phyloP scores from a whole-genome alignment of 495 filamentous ascomycete genomes.

The Podospora pseudoanserina region DNA sequence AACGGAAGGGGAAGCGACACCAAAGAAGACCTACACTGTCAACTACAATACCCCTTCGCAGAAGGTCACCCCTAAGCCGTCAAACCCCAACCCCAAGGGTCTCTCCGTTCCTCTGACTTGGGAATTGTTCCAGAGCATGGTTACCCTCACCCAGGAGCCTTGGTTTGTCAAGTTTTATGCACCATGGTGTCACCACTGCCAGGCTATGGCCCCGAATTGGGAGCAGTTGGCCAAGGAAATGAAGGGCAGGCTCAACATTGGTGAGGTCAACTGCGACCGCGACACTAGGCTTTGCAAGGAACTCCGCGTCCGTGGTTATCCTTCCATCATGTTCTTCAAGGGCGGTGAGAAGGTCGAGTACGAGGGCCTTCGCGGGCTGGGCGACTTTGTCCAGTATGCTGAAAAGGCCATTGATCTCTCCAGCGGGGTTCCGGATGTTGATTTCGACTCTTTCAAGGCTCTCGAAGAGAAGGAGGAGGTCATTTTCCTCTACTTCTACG shows the following conservation, averaged over 20 bases:
- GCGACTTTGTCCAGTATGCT: constrained; percentile 81
- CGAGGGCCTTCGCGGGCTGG: constrained; percentile 84
- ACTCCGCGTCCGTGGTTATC: constrained; percentile 70
- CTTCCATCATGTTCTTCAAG: constrained; percentile 89
- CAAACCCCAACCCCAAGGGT: constrained; percentile 69
- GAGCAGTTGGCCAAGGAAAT: constrained; percentile 83
- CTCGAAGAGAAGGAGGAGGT: constrained; percentile 93
- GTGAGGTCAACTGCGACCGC: constrained; percentile 91
- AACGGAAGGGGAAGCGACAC: constrained; percentile 5
- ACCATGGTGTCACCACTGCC: constrained; percentile 94
- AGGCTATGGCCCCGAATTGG: constrained; percentile 89
- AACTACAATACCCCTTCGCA: neutral
- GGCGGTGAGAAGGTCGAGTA: constrained; percentile 91
- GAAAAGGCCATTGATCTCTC: constrained; percentile 79
- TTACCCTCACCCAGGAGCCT: constrained; percentile 82
- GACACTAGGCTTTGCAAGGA: constrained; percentile 88
- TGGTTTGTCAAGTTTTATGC: constrained; percentile 99
- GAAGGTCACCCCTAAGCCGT: constrained; percentile 34
- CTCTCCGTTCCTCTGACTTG: constrained; percentile 69
- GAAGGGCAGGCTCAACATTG: constrained; percentile 81
- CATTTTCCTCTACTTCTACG: constrained; percentile 95
- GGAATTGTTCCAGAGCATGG: constrained; percentile 79
- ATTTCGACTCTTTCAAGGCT: constrained; percentile 69
- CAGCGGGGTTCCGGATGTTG: constrained; percentile 74
- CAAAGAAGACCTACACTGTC: constrained; percentile 13